Evolutionary conservation across 1,284 basidiomycete genomes (phyloP), one percentile per base, ranked within the genome.

Genomic region (Mycena citricolor): DNA sequence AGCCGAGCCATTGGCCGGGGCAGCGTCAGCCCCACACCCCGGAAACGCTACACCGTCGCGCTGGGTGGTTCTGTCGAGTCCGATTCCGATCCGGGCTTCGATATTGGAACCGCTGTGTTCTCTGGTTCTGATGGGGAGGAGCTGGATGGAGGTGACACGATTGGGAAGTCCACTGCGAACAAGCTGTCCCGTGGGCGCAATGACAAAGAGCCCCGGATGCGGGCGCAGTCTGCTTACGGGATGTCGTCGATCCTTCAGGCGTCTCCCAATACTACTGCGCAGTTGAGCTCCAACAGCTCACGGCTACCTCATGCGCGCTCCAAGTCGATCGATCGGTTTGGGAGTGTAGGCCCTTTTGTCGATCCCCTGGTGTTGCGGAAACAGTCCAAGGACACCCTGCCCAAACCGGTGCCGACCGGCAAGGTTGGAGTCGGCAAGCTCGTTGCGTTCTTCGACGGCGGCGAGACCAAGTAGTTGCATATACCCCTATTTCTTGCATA

Each of bases 1-100:
- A 76, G 77, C 28, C 45, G 45, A 12, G 4, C 33, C 8, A 28
- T 39, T 42, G 52, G 52, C 13, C 41, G 52, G 12, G 47, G 41
- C 20, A 49, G 70, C 44, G 70, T 81, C 22, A 86, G 83, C 52
- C 86, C 86, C 1, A 86, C 85, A 0, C 84, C 86, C 1, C 67
- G 83, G 3, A 90, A 90, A 57, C 71, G 88, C 25, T 90, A 90
- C 58, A 90, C 88, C 0, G 86, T 90, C 32, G 86, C 88, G 1
- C 71, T 90, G 0, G 87, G 87, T 12, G 79, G 75, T 4, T 82
- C 83, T 1, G 79, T 85, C 47, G 48, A 60, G 37, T 52, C 58
- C 20, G 53, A 55, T 34, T 38, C 53, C 2, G 58, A 56, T 34
- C 58, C 58, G 6, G 54, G 52, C 19, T 56, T 61, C 14, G 51